Evolutionary conservation across 345 rosid genomes (phyloP), one percentile per base, ranked within the genome.

Genomic region (Euphorbia tirucalli): DNA sequence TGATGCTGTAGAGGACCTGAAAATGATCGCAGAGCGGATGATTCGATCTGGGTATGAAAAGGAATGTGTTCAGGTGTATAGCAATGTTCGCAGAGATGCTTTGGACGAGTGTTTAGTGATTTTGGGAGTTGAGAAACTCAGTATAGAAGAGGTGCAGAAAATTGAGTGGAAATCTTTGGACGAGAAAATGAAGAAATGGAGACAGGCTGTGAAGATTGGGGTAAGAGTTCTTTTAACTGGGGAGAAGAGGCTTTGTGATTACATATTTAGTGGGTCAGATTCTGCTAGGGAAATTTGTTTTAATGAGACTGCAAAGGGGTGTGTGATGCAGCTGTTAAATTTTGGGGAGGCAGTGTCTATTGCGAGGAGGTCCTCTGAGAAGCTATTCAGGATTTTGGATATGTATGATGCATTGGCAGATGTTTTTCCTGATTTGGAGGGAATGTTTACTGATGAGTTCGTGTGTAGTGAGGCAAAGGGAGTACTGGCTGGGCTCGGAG

Each of bases 121-220:
- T 76, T 80, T 95, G 58, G 98, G 94, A 25, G 89, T 89, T 32
- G 98, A 95, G 92, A 95, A 89, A 81, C 77, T 92, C 32, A 90
- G 99, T 67, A 95, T 95, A 16, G 99, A 95, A 78, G 98, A 95
- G 59, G 97, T 95, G 5, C 99, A 92, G 77, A 92, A 79, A 75
- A 89, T 95, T 73, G 98, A 88, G 64, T 92, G 98, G 99, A 90
- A 76, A 52, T 67, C 72, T 58, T 83, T 95, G 97, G 97, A 95
- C 81, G 98, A 95, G 85, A 95, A 92, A 83, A 92, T 95, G 98
- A 95, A 89, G 92, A 92, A 86, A 69, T 95, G 99, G 99, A 80
- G 85, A 49, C 99, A 85, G 73, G 98, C 99, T 27, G 80, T 89
- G 54, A 95, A 95, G 85, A 80, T 90, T 44, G 78, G 83, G 10